Conservation (phyloP, 208 protist species). For the Leishmania lainsoni region DNA sequence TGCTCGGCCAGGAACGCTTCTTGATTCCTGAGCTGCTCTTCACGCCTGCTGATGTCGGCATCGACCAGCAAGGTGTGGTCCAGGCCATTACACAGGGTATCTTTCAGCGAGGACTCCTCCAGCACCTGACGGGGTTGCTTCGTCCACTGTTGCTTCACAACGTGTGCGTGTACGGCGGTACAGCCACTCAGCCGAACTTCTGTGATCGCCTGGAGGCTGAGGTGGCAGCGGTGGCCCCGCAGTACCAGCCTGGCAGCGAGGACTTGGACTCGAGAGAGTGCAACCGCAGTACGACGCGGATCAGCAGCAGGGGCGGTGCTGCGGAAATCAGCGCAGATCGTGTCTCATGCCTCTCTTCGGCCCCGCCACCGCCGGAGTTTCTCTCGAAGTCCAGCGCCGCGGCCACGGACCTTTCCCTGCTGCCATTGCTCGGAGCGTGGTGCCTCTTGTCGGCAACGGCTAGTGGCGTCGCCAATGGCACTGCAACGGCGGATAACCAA, state of each 20-base stretch:
- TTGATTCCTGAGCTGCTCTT: conserved; percentile 86
- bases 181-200: conserved; percentile 41
- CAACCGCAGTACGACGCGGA: not conserved
- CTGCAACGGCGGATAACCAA: not conserved
- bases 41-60: conserved; percentile 59
- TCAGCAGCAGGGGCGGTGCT: not conserved
- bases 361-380: conserved; percentile 10
- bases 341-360: not conserved
- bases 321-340: not conserved
- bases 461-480: not conserved
- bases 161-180: conserved; percentile 66
- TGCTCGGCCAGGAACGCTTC: conserved; percentile 71
- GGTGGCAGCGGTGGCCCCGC: conserved; percentile 21
- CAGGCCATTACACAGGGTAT: conserved; percentile 51
- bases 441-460: conserved; percentile 27
- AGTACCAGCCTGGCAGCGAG: not conserved
- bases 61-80: conserved; percentile 61
- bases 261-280: not conserved
- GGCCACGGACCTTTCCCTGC: conserved; percentile 29
- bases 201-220: conserved; percentile 46
- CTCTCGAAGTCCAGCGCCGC: not conserved
- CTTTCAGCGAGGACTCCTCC: conserved; percentile 45
- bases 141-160: conserved; percentile 37
- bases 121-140: conserved; percentile 36
- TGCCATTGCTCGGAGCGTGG: conserved; percentile 57